Base-by-base conservation (phyloP, 2,329 filamentous ascomycete genomes). In the Grosmannia penicillata region DNA sequence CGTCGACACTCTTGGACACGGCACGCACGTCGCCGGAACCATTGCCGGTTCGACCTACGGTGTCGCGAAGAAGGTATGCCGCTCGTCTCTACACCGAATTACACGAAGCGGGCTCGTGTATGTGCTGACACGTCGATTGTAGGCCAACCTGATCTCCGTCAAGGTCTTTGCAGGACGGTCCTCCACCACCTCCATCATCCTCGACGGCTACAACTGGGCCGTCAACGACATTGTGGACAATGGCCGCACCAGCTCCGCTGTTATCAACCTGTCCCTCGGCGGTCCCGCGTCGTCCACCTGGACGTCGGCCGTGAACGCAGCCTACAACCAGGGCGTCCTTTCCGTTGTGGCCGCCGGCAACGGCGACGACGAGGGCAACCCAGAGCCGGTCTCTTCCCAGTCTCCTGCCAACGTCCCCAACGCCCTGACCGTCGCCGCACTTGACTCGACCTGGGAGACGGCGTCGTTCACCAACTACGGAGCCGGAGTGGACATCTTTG, bases 201-300 rank as follows among this genome's bases (percentile, higher is more conserved):
- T 52, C 8, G 48, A 49, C 30, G 46, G 46, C 14, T 48, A 39
- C 37, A 37, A 37, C 19, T 51, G 50, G 50, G 45, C 49, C 9
- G 49, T 49, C 10, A 41, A 46, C 15, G 44, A 51, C 33, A 50
- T 49, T 28, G 27, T 39, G 8, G 22, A 39, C 31, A 48, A 56
- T 45, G 57, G 57, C 21, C 53, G 62, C 25, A 44, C 45, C 13
- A 66, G 66, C 49, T 72, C 68, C 51, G 62, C 67, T 40, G 65
- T 75, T 46, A 68, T 76, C 63, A 76, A 74, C 62, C 72, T 76
- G 70, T 75, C 71, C 6, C 61, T 76, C 18, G 70, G 46, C 23
- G 43, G 45, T 5, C 29, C 33, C 18, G 36, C 27, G 8, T 42
- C 39, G 19, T 26, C 38, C 8, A 47, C 60, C 15, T 45, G 62